Conservation (phyloP, 2,329 filamentous ascomycete genomes). For the Catunica adiposa region DNA sequence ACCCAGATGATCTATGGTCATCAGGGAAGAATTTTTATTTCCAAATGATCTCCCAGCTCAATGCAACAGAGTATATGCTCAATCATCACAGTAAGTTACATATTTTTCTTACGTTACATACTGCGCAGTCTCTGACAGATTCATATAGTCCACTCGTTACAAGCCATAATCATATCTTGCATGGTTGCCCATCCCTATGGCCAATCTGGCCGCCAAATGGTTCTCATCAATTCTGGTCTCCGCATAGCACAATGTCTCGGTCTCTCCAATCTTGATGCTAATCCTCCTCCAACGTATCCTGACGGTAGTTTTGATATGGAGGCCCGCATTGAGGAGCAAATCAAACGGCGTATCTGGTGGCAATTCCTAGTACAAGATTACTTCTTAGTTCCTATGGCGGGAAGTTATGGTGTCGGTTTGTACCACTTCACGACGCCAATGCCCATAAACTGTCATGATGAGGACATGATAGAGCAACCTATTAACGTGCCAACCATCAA, state of each 20-base stretch:
- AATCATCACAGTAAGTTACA: slow-evolving; percentile 8
- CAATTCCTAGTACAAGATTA: slow-evolving; percentile 14
- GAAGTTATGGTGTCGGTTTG: slow-evolving; percentile 11
- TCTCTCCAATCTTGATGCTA: slow-evolving; percentile 1
- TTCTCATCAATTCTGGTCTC: slow-evolving; percentile 9
- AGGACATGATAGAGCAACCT: slow-evolving; percentile 10
- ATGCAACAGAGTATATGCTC: slow-evolving; percentile 4
- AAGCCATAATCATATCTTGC: slow-evolving; percentile 13
- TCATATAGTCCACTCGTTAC: slow-evolving; percentile 5
- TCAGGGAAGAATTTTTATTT: slow-evolving; percentile 5
- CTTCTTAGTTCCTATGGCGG: slow-evolving; percentile 14
- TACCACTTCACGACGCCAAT: slow-evolving; percentile 14
- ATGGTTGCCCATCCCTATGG: slow-evolving; percentile 13
- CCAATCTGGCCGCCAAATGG: slow-evolving; percentile 13
- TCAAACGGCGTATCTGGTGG: slow-evolving; percentile 13
- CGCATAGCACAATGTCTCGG: slow-evolving; percentile 12
- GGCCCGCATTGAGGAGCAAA: slow-evolving; percentile 5
- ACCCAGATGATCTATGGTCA: neutral
- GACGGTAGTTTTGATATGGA: neutral
- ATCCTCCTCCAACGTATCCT: neutral
- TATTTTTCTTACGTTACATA: neutral
- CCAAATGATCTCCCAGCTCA: slow-evolving; percentile 5
- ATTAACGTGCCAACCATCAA: slow-evolving; percentile 12
- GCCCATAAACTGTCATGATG: slow-evolving; percentile 13
- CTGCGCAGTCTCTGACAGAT: neutral